Percentiles rank a stretch among this genome's conserved stretches.
phyloP scores from a whole-genome alignment of 2,329 filamentous ascomycete species.

The Didymella keratinophila region DNA sequence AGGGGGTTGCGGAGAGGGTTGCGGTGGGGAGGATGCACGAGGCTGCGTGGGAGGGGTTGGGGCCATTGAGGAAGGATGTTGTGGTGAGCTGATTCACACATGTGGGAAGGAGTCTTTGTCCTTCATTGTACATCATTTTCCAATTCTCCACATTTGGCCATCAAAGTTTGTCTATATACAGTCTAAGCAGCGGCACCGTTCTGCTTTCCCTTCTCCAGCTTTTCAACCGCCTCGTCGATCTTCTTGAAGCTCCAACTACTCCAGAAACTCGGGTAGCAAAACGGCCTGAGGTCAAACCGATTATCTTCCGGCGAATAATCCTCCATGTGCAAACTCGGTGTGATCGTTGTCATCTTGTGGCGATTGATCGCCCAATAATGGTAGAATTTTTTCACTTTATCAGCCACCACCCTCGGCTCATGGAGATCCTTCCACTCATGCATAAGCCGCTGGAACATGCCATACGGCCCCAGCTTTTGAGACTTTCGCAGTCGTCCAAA shows the following conservation, averaged over 20 bases:
- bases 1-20: slow-evolving; percentile 34
- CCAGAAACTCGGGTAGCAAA: slow-evolving; percentile 55
- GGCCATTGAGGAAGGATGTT: slow-evolving; percentile 35
- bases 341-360: slow-evolving; percentile 41
- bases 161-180: too few relatives aligned
- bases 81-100: slow-evolving; percentile 28
- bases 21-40: slow-evolving; percentile 46
- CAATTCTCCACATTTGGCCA: too few relatives aligned
- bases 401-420: slow-evolving; percentile 54
- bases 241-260: slow-evolving; percentile 49
- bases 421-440: slow-evolving; percentile 58
- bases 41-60: slow-evolving; percentile 36
- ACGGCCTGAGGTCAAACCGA: slow-evolving; percentile 59
- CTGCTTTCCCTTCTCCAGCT: slow-evolving; percentile 32
- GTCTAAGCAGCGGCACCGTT: not conserved
- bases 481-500: slow-evolving; percentile 65
- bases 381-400: slow-evolving; percentile 56
- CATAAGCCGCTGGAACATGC: slow-evolving; percentile 62
- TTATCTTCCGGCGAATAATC: slow-evolving; percentile 66
- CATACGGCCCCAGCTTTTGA: slow-evolving; percentile 57
- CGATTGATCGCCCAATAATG: slow-evolving; percentile 49
- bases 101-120: not conserved
- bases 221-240: slow-evolving; percentile 48
- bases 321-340: slow-evolving; percentile 49
- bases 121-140: not conserved